Conservation (phyloP, 2,329 filamentous ascomycete genomes). For the Colletotrichum lindemuthianum region DNA sequence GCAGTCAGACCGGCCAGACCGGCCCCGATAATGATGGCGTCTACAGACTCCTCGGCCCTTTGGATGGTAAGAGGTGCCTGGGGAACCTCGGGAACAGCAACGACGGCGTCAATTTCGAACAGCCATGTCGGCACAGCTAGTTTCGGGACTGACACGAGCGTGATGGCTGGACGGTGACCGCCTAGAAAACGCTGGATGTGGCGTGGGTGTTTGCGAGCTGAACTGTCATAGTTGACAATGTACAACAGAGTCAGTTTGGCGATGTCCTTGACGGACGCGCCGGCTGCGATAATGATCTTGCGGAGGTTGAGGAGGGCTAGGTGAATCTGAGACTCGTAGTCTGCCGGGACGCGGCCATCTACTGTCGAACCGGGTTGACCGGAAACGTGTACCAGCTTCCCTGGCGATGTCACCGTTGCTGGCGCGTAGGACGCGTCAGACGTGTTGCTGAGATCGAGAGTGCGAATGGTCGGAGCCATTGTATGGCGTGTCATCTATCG, state of each 20-base stretch:
- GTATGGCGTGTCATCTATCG: not conserved
- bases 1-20: conserved; percentile 53
- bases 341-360: conserved; percentile 45
- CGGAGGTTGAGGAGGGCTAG: conserved; percentile 51
- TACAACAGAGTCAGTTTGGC: conserved; percentile 54
- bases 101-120: conserved; percentile 56
- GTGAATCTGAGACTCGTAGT: conserved; percentile 54
- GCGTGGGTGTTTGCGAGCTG: conserved; percentile 47
- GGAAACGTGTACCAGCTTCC: conserved; percentile 43
- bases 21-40: conserved; percentile 56
- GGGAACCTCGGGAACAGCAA: conserved; percentile 37
- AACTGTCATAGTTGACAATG: conserved; percentile 55
- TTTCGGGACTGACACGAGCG: conserved; percentile 52
- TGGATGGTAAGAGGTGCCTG: not conserved
- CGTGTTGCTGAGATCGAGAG: conserved; percentile 37
- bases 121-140: conserved; percentile 51
- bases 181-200: conserved; percentile 50
- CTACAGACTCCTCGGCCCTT: conserved; percentile 28
- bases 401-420: conserved; percentile 37
- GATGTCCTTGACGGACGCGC: conserved; percentile 49
- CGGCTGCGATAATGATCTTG: conserved; percentile 47
- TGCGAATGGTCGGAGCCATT: conserved; percentile 10
- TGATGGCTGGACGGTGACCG: conserved; percentile 53
- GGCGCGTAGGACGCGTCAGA: conserved; percentile 37
- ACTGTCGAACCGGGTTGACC: conserved; percentile 49